Evolutionary conservation across 106 monocot genomes (phyloP).

Genomic region (Platanthera zijinensis): DNA sequence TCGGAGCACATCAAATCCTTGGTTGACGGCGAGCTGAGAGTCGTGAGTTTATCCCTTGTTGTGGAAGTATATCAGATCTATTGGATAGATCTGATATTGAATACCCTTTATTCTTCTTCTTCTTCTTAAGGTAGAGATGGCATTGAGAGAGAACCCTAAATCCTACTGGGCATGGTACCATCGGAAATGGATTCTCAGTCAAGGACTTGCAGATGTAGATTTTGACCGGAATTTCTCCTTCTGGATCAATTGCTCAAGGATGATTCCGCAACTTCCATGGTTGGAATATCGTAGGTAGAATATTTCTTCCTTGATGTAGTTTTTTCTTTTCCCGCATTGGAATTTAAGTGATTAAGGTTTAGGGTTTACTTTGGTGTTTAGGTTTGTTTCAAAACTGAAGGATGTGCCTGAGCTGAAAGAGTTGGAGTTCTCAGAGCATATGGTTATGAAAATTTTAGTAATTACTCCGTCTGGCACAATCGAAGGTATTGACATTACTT

Average conservation of each 20-base stretch:
- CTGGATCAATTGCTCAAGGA: slow-evolving; percentile 54
- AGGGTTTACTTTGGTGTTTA: slow-evolving; percentile 16
- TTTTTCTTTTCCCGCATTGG: slow-evolving; percentile 20
- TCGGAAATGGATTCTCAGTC: slow-evolving; percentile 70
- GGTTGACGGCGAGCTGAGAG: slow-evolving; percentile 68
- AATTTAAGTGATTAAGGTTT: background rate
- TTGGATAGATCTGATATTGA: slow-evolving; percentile 3
- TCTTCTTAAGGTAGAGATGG: slow-evolving; percentile 47
- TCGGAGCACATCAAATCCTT: slow-evolving; percentile 32
- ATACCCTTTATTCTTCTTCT: too few relatives aligned
- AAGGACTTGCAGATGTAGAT: slow-evolving; percentile 25
- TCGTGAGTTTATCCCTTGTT: slow-evolving; percentile 28
- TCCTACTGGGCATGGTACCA: slow-evolving; percentile 72
- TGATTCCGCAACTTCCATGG: slow-evolving; percentile 93
- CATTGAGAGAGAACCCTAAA: slow-evolving; percentile 76
- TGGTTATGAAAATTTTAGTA: slow-evolving; percentile 88
- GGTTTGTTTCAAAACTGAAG: slow-evolving; percentile 69
- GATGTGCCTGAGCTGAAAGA: slow-evolving; percentile 62
- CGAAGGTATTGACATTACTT: slow-evolving; percentile 48
- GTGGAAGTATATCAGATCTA: background rate
- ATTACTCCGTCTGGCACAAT: slow-evolving; percentile 98
- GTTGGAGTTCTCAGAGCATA: slow-evolving; percentile 70
- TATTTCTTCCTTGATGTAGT: background rate
- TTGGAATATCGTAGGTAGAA: slow-evolving; percentile 81
- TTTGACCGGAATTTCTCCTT: slow-evolving; percentile 62